Evolutionary conservation across 306 rosid genomes (phyloP), one percentile per base, ranked within the genome.

Genomic region (Alnus rubra): DNA sequence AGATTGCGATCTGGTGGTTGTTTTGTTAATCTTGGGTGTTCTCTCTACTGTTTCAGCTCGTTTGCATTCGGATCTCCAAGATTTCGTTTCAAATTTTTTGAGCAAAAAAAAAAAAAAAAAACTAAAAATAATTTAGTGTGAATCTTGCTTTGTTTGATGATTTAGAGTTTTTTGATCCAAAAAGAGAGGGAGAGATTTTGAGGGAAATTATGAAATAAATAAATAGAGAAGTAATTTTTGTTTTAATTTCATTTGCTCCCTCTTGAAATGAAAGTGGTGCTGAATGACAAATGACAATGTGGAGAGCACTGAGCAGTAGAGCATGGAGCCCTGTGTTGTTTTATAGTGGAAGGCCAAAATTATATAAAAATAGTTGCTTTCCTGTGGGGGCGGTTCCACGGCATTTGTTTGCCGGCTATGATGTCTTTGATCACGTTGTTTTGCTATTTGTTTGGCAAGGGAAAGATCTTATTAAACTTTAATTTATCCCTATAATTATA

Each of bases 71-170:
- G 51, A 73, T 51, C 49, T 53, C 54, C 45, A 9, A 73, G 64
- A 51, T 18, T 14, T 53, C 7, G 6, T 49, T 71, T 30, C 33
- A 13, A 7, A 23, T 71, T 18, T 18, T 42, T 42, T 39, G 31
- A 67, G 4, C 3, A 1, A 67, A 18, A 1, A 8, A 44, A 35
- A 47, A 45, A 33, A 72, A 77, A 69, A 1, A 13, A 1, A 11
- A 51, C 0, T 0, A 31, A 28, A 23, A 23, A 28, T 4, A 28
- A 49, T 10, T 70, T 6, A 14, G 9, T 23, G 5, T 15, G 16
- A 7, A 5, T 68, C 15, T 2, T 9, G 0, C 5, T 1, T 0
- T 9, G 5, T 4, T 19, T 7, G 0, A 47, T 48, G 58, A 1
- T 11, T 23, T 23, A 23, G 28, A 23, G 28, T 23, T 23, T 23